These are phyloP conservation scores for Arthrobotrys musiformis DNA, from an alignment of 2,329 filamentous ascomycete species.

Conservation along the genomic window DNA sequence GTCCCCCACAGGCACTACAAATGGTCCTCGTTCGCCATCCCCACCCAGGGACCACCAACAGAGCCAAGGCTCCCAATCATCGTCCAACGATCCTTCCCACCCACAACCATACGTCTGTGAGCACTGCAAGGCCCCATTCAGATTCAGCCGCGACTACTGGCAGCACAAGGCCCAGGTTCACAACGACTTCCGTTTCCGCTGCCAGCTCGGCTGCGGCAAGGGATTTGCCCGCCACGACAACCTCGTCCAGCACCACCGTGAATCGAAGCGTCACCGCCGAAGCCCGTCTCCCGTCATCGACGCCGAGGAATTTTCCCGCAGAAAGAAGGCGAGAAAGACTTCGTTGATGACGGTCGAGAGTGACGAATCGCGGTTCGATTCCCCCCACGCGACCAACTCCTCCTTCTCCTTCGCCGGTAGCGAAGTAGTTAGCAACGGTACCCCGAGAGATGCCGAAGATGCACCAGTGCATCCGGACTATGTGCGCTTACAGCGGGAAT, in stretches of 20 bases:
- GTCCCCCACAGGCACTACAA: constrained; percentile 19
- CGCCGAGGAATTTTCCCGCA: constrained; percentile 23
- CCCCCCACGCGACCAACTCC: no score
- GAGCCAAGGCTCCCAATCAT: constrained; percentile 20
- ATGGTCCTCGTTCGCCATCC: constrained; percentile 23
- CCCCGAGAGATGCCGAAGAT: constrained; percentile 27
- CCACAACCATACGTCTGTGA: constrained; percentile 46
- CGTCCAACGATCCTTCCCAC: constrained; percentile 22
- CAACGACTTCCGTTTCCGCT: constrained; percentile 51
- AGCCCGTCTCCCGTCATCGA: constrained; percentile 30
- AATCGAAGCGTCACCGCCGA: constrained; percentile 50
- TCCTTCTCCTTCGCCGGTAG: constrained; percentile 15
- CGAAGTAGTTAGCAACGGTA: constrained; percentile 9
- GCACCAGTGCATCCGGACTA: constrained; percentile 44
- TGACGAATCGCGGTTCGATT: constrained; percentile 23
- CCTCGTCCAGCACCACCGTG: constrained; percentile 51
- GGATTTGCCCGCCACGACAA: constrained; percentile 53
- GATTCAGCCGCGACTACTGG: constrained; percentile 56
- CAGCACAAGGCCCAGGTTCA: constrained; percentile 51
- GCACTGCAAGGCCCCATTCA: constrained; percentile 46
- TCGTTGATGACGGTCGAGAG: constrained; percentile 13
- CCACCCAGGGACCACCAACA: constrained; percentile 32
- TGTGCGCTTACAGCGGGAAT: constrained; percentile 41
- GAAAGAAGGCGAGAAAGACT: constrained; percentile 23
- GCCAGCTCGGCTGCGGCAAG: constrained; percentile 45